Conservation (phyloP, 805 yeast species). For the Myxozyma neglecta region DNA sequence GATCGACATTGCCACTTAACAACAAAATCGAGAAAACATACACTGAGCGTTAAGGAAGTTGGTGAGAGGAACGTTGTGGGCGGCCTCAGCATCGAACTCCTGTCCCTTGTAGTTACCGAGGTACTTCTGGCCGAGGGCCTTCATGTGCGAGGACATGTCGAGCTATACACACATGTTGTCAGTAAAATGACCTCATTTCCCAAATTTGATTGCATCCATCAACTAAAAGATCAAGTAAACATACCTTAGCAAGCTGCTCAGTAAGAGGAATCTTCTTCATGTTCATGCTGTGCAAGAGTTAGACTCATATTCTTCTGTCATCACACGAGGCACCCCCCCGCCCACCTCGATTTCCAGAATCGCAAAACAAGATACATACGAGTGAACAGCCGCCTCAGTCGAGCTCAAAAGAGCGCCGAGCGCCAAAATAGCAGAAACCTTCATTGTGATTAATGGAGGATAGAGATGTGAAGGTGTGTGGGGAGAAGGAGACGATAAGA, state of each 20-base stretch:
- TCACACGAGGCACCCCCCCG: not conserved
- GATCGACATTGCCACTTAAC: not conserved
- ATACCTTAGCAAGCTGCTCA: constrained; percentile 54
- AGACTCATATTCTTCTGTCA: not conserved
- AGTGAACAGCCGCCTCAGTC: constrained; percentile 40
- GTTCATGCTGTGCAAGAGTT: constrained; percentile 49
- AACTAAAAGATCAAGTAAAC: not conserved
- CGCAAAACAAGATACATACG: constrained; percentile 31
- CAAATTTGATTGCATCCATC: not conserved
- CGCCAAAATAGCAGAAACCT: constrained; percentile 27
- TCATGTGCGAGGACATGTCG: constrained; percentile 46
- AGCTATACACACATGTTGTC: constrained; percentile 13
- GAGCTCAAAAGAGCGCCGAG: constrained; percentile 29
- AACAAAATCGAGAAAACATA: constrained; percentile 10
- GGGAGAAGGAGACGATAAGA: not conserved
- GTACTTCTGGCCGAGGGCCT: constrained; percentile 63
- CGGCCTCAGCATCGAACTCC: constrained; percentile 40
- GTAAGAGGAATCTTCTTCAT: constrained; percentile 60
- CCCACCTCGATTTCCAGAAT: not conserved
- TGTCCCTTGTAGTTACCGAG: constrained; percentile 48
- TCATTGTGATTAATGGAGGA: constrained; percentile 15
- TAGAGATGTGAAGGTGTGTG: not conserved
- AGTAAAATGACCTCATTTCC: not conserved
- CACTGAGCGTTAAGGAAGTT: constrained; percentile 91
- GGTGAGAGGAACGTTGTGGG: constrained; percentile 79